Conservation (phyloP, 1,284 basidiomycete species). For the Neolentinus lepideus region DNA sequence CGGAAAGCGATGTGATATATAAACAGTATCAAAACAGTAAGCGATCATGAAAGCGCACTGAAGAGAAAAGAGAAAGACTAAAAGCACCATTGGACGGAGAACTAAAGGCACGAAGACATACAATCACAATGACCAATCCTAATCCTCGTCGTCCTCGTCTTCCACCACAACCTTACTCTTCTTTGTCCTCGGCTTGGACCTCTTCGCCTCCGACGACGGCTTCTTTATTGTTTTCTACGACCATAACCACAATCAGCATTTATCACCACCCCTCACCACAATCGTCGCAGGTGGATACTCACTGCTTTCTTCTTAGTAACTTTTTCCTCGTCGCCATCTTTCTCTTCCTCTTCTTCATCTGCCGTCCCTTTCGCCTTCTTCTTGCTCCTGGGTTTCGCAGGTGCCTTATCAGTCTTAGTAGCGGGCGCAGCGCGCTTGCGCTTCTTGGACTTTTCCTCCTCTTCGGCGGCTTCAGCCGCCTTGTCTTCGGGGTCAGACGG, state of each 20-base stretch:
- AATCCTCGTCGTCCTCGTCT: conserved; percentile 23
- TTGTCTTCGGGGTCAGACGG: conserved; percentile 24
- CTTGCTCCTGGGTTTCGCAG: conserved; percentile 5
- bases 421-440: conserved; percentile 22
- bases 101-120: no score
- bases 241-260: background rate
- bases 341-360: background rate
- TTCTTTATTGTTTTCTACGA: conserved; percentile 11
- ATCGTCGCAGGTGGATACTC: background rate
- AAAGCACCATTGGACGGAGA: no score
- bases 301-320: conserved; percentile 11
- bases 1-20: no score
- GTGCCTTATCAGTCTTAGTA: conserved; percentile 15
- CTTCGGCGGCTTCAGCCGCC: conserved; percentile 17
- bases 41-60: no score
- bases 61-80: no score
- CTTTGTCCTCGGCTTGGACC: conserved; percentile 11
- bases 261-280: background rate
- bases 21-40: no score
- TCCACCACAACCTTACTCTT: conserved; percentile 11
- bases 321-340: background rate
- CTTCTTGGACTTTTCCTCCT: conserved; percentile 23
- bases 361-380: conserved; percentile 6
- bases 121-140: background rate
- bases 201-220: background rate